These are phyloP conservation scores for Gaertneriomyces semiglobifer DNA, from an alignment of 192 early-diverging fungal genomes.

Conservation along the genomic window DNA sequence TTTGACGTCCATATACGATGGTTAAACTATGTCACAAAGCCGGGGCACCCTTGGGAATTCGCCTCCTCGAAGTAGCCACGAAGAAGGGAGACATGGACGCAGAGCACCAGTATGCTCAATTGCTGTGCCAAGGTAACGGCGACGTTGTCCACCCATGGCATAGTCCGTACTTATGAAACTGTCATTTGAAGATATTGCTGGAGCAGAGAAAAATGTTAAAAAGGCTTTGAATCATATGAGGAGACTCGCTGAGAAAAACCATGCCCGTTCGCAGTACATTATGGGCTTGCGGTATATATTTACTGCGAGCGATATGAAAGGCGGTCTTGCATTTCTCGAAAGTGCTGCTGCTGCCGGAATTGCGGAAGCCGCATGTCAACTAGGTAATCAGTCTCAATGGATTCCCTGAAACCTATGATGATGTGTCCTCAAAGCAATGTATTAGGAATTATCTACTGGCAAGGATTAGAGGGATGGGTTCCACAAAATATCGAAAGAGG, in stretches of 20 bases:
- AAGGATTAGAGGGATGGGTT: constrained; percentile 19
- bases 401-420: neutral
- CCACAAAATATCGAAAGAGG: constrained; percentile 26
- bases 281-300: constrained; percentile 18
- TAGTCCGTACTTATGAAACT: too few species aligned
- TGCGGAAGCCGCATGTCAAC: constrained; percentile 26
- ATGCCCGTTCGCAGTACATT: constrained; percentile 26
- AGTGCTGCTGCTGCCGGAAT: constrained; percentile 20
- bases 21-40: neutral
- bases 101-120: constrained; percentile 31
- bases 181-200: neutral
- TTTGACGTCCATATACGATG: neutral
- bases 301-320: constrained; percentile 1
- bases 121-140: constrained; percentile 16
- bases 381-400: constrained; percentile 21
- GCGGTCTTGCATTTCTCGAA: constrained; percentile 27
- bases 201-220: neutral
- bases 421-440: neutral
- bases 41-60: constrained; percentile 14
- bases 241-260: constrained; percentile 10
- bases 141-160: neutral
- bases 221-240: constrained; percentile 11
- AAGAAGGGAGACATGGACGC: constrained; percentile 30
- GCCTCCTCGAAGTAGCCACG: constrained; percentile 18
- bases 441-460: constrained; percentile 26